Base-by-base conservation (phyloP, 2,329 filamentous ascomycete species). In the Trichoderma sp. region DNA sequence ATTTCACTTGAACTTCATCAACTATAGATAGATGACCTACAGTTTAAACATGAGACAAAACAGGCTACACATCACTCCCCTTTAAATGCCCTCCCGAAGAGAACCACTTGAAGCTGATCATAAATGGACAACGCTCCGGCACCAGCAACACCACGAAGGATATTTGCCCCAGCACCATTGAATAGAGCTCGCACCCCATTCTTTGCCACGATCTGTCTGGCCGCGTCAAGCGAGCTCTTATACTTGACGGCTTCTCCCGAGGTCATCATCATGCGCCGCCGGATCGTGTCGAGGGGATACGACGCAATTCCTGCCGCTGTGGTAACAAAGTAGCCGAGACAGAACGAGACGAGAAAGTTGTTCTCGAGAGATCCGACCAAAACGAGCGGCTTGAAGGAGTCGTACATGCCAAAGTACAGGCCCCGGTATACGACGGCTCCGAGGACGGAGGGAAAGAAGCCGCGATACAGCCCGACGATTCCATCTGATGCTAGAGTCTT, bases 331-430 rank as follows among this genome's bases (percentile, higher is more conserved):
- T 58, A 64, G 7, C 51, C 61, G 1, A 64, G 28, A 6, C 28
- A 39, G 5, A 64, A 64, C 7, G 61, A 64, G 14, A 52, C 62
- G 3, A 64, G n/a, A n/a, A 58, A 59, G 12, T 51, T 59, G 62
- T 51, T 64, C 5, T 64, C 43, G 4, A 44, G 17, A 48, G 62
- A 17, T 10, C 62, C 54, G 10, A 64, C 17, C 7, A 64, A 15
- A 43, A 64, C n/a, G 17, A 48, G 43, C 5, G 54, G 43, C 21
- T 59, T 64, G 17, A 64, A 64, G 7, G 54, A 48, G 34, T 64
- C 54, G 17, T 64, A 59, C 54, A 51, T 48, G 52, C 52, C 62
- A 26, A 64, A 59, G 21, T 64, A 64, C 12, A 64, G 52, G 1
- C 44, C 41, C 0, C 54, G 43, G 12, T 63, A 63, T 41, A 54